Evolutionary conservation across 352 stramenopile species (phyloP).

Genomic region (Phytophthora idaei): DNA sequence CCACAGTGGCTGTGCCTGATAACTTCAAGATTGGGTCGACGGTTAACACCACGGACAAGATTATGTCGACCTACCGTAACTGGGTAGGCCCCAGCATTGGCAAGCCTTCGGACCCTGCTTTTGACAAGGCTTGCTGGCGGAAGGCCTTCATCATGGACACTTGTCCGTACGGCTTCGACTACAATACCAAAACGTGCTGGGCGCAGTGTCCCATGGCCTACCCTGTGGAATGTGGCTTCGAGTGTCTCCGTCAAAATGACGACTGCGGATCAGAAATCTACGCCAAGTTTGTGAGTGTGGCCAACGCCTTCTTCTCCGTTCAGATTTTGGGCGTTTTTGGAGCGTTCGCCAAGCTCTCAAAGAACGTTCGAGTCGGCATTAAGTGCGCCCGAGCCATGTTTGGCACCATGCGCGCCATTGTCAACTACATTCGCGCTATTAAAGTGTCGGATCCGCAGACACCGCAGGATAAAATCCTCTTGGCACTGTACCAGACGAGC

Average conservation of each 20-base stretch:
- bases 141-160: constrained; percentile 35
- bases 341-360: constrained; percentile 16
- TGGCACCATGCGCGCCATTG: constrained; percentile 35
- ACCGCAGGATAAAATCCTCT: constrained; percentile 25
- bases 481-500: constrained; percentile 40
- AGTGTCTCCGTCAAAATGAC: constrained; percentile 50
- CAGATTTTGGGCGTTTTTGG: constrained; percentile 41
- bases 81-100: constrained; percentile 37
- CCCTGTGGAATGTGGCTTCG: constrained; percentile 54
- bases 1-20: constrained; percentile 11
- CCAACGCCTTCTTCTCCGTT: constrained; percentile 37
- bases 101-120: constrained; percentile 27
- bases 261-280: constrained; percentile 40
- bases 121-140: constrained; percentile 34
- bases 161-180: constrained; percentile 38
- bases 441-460: constrained; percentile 31
- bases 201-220: constrained; percentile 52
- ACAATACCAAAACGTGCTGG: constrained; percentile 51
- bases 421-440: constrained; percentile 35
- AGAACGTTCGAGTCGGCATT: constrained; percentile 26
- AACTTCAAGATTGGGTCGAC: constrained; percentile 22
- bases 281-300: constrained; percentile 42
- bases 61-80: constrained; percentile 32
- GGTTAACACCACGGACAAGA: constrained; percentile 27
- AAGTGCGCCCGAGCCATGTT: constrained; percentile 35